Conservation (phyloP, 768 basidiomycete species). For the Phanerochaete sordida region DNA sequence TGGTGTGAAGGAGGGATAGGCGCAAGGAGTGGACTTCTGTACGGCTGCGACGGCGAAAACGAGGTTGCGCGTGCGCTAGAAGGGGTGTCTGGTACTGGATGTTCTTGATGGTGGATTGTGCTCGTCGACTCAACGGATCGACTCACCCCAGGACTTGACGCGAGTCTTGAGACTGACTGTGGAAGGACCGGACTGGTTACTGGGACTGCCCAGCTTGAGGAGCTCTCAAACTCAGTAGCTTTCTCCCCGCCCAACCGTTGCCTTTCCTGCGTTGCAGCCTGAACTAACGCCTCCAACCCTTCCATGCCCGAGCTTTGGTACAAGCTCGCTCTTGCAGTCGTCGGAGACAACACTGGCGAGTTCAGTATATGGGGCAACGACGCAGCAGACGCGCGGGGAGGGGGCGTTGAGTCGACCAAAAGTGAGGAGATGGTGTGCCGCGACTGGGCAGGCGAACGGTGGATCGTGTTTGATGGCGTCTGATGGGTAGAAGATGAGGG, state of each 20-base stretch:
- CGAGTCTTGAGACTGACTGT: too few relatives aligned
- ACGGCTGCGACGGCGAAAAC: background rate
- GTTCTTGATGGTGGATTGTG: background rate
- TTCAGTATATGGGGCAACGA: constrained; percentile 14
- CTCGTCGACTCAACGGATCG: too few relatives aligned
- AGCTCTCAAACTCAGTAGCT: too few relatives aligned
- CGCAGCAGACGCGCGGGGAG: constrained; percentile 8
- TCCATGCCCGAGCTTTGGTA: constrained; percentile 8
- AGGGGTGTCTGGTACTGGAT: background rate
- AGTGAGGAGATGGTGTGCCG: constrained; percentile 8
- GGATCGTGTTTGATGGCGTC: background rate
- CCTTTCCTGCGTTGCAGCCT: constrained; percentile 67
- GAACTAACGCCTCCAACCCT: constrained; percentile 61
- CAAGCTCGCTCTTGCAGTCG: background rate
- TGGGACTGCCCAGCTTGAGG: too few relatives aligned
- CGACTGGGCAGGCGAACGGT: background rate
- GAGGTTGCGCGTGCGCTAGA: background rate
- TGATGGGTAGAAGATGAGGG: background rate
- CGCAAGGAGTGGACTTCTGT: background rate
- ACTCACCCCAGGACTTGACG: too few relatives aligned
- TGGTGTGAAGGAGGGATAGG: background rate
- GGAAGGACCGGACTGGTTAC: too few relatives aligned
- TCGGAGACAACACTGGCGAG: background rate
- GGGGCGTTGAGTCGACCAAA: constrained; percentile 5
- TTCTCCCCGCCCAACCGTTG: constrained; percentile 41